A percentile compares a stretch with the other conserved stretches of the same genome.
Conservation (phyloP, 306 rosid species). For the Sechiopsis laciniata region DNA sequence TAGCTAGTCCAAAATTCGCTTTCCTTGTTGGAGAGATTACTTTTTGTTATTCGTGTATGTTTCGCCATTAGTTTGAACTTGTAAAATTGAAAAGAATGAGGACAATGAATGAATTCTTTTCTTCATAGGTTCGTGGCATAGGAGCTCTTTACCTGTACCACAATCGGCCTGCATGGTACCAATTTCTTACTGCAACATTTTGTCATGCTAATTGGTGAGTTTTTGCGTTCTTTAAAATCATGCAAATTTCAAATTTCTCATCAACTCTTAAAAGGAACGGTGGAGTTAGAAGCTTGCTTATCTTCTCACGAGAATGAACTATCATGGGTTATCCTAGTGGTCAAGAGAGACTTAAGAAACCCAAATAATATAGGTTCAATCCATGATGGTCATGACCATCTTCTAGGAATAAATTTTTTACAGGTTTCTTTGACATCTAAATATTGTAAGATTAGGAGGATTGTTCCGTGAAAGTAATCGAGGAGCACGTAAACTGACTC, state of each 20-base stretch:
- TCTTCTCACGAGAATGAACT: neutral
- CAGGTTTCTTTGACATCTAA: too few species aligned
- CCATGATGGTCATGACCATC: too few species aligned
- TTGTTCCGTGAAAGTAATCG: too few species aligned
- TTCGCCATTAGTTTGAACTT: neutral
- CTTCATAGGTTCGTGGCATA: conserved; percentile 49
- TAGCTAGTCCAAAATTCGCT: neutral
- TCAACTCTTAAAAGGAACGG: neutral
- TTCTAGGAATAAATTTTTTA: too few species aligned
- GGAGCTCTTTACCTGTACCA: conserved; percentile 67
- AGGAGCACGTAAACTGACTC: too few species aligned
- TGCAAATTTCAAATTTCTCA: neutral
- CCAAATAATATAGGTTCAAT: too few species aligned
- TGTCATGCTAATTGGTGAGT: conserved; percentile 97
- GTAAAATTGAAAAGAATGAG: neutral
- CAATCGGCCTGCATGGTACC: conserved; percentile 78
- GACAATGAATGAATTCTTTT: neutral
- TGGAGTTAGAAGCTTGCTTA: conserved; percentile 15
- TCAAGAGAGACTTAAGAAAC: too few species aligned
- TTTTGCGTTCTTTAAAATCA: conserved; percentile 6
- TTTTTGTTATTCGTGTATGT: neutral
- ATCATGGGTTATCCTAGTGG: too few species aligned
- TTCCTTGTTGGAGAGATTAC: neutral
- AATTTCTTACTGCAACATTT: conserved; percentile 85
- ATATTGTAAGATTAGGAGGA: too few species aligned